Conservation (phyloP, 2,329 filamentous ascomycete genomes). For the Camillea tinctor region DNA sequence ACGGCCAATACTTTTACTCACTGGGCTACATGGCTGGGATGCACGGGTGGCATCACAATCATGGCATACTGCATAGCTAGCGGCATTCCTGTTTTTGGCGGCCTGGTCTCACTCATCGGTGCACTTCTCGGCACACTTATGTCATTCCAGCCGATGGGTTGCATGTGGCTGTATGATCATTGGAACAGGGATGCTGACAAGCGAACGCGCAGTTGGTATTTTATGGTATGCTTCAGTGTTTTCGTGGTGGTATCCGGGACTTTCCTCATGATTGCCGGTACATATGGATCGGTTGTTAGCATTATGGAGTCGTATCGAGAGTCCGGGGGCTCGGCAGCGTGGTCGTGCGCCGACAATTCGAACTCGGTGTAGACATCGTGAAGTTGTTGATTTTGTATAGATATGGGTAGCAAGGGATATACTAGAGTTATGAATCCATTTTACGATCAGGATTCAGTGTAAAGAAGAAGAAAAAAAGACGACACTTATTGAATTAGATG, state of each 20-base stretch:
- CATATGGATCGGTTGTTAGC: slow-evolving; percentile 42
- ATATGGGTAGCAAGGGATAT: too few relatives aligned
- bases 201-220: slow-evolving; percentile 13
- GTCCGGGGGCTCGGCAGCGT: slow-evolving; percentile 36
- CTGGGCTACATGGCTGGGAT: slow-evolving; percentile 33
- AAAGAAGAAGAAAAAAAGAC: too few relatives aligned
- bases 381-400: too few relatives aligned
- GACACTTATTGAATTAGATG: too few relatives aligned
- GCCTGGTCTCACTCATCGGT: slow-evolving; percentile 30
- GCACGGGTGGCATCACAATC: slow-evolving; percentile 23
- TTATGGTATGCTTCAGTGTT: slow-evolving; percentile 22
- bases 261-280: slow-evolving; percentile 44
- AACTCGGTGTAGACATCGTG: slow-evolving; percentile 3
- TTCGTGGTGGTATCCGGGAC: slow-evolving; percentile 38
- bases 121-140: slow-evolving; percentile 30
- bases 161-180: slow-evolving; percentile 45
- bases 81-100: slow-evolving; percentile 30
- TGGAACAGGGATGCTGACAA: slow-evolving; percentile 28
- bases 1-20: slow-evolving; percentile 26
- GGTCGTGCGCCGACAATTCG: slow-evolving; percentile 45
- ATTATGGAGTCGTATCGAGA: slow-evolving; percentile 39
- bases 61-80: slow-evolving; percentile 31
- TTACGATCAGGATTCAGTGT: too few relatives aligned
- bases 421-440: too few relatives aligned
- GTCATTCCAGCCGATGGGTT: slow-evolving; percentile 32